Percentiles rank a stretch among this genome's conserved stretches.
phyloP scores from a whole-genome alignment of 208 protist species.

The Acanthamoeba pearcei region DNA sequence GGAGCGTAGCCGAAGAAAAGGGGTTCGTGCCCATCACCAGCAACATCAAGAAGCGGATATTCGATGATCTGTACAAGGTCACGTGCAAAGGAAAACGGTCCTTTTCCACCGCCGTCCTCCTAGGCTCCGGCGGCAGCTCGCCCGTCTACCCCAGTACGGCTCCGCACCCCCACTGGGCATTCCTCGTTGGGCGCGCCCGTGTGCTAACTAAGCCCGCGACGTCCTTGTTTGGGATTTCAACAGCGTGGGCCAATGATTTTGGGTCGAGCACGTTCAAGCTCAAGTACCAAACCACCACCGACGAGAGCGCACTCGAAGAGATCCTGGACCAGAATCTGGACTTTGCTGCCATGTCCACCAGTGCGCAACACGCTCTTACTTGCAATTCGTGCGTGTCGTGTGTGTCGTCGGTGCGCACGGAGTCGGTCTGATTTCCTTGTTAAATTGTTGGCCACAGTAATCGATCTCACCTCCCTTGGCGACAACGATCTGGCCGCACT shows the following conservation, averaged over 20 bases:
- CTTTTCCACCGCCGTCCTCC: neutral
- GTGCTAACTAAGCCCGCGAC: too few species aligned
- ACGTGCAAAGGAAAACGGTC: neutral
- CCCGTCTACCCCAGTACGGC: neutral
- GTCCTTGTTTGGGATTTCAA: too few species aligned
- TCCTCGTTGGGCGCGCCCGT: neutral
- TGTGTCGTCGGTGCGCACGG: too few species aligned
- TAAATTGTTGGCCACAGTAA: neutral
- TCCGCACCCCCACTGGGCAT: neutral
- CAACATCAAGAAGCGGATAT: neutral
- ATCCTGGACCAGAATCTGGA: neutral
- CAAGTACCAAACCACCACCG: neutral
- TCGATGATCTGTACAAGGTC: slow-evolving; percentile 21
- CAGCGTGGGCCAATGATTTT: slow-evolving; percentile 10
- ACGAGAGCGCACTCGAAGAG: neutral
- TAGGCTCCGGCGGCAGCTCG: neutral
- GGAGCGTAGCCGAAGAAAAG: neutral
- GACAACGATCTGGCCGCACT: neutral
- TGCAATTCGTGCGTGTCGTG: neutral
- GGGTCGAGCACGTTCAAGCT: neutral
- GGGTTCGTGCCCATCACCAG: too few species aligned
- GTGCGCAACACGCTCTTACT: neutral
- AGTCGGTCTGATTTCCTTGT: neutral
- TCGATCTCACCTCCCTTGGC: neutral
- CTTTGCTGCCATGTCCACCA: neutral